Base-by-base conservation (phyloP, 2,329 filamentous ascomycete genomes). In the Pyrenophora tritici-repentis region DNA sequence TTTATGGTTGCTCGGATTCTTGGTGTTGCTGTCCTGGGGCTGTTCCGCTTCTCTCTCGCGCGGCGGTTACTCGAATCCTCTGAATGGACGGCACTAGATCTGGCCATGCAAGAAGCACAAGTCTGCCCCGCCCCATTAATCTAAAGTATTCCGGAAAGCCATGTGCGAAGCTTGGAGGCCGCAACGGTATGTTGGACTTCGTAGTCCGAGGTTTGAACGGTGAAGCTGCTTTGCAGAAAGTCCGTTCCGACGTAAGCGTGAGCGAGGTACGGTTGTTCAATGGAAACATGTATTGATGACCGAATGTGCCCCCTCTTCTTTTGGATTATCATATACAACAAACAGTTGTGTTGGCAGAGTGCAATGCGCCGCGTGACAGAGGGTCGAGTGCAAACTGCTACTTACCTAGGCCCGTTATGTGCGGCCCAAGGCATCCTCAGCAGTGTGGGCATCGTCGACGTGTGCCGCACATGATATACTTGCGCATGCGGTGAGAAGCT, bases 401-500 rank as follows among this genome's bases (percentile, higher is more conserved):
- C 31, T 42, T 35, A 41, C 17, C 33, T 52, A 46, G 53, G 53
- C 40, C 50, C 36, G 38, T 35, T 31, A 43, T 49, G 42, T 20
- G 45, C 42, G 51, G 38, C 54, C 54, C 51, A 57, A 55, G 53
- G 53, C 51, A 36, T 48, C 42, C 43, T 46, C 39, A 43, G 45
- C 41, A n/a, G 20, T 44, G 48, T 45, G 48, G 41, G 38, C 37
- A 34, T 48, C 35, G 24, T 47, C 26, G 29, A 50, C 20, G 39
- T 48, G 47, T 57, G 53, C 50, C 53, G 51, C 49, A 48, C 58
- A 55, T 51, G 41, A 55, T 43, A 37, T 40, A 43, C 24, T 26
- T 31, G 35, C 42, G 46, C 12, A 53, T 47, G 51, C 42, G 20
- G 50, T 51, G 53, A 55, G 56, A 59, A 57, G 51, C 51, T 59